Evolutionary conservation across 768 basidiomycete genomes (phyloP).

Genomic region (Collybia mongolica): DNA sequence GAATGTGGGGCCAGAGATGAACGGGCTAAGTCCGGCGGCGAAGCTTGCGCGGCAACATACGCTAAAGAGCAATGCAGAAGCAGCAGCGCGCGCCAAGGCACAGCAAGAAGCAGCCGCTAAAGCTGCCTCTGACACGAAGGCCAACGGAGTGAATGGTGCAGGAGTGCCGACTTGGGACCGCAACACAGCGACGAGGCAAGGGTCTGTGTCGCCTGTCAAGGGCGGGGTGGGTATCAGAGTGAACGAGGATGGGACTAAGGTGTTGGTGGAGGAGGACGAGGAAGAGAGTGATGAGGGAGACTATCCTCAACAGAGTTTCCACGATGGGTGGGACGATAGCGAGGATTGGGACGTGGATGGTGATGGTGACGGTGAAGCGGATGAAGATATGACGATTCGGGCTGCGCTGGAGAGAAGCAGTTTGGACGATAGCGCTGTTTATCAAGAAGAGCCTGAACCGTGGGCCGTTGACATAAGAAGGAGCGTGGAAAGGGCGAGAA

Average conservation of each 20-base stretch:
- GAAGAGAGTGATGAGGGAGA: slow-evolving; percentile 56
- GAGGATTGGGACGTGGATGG: slow-evolving; percentile 73
- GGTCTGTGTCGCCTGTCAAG: slow-evolving; percentile 43
- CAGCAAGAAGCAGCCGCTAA: slow-evolving; percentile 53
- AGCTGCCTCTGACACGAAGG: slow-evolving; percentile 32
- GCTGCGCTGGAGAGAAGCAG: slow-evolving; percentile 49
- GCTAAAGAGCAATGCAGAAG: slow-evolving; percentile 82
- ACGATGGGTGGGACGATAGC: slow-evolving; percentile 72
- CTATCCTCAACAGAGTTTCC: slow-evolving; percentile 41
- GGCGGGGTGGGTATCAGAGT: slow-evolving; percentile 38
- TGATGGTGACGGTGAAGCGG: slow-evolving; percentile 55
- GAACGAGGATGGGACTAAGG: slow-evolving; percentile 64
- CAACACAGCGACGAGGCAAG: slow-evolving; percentile 67
- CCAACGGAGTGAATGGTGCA: slow-evolving; percentile 30
- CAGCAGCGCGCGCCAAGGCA: slow-evolving; percentile 63
- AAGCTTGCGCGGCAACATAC: slow-evolving; percentile 90
- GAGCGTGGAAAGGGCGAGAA: slow-evolving; percentile 62
- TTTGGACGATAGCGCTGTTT: slow-evolving; percentile 47
- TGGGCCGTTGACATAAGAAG: slow-evolving; percentile 78
- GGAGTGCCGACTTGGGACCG: slow-evolving; percentile 77
- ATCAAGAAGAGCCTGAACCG: slow-evolving; percentile 63
- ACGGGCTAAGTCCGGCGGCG: slow-evolving; percentile 86
- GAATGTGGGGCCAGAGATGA: slow-evolving; percentile 55
- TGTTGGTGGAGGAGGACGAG: slow-evolving; percentile 72
- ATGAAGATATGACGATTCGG: slow-evolving; percentile 75